Evolutionary conservation across 2,329 filamentous ascomycete species (phyloP), one percentile per base, ranked within the genome.

Genomic region (Xylaria sp.): DNA sequence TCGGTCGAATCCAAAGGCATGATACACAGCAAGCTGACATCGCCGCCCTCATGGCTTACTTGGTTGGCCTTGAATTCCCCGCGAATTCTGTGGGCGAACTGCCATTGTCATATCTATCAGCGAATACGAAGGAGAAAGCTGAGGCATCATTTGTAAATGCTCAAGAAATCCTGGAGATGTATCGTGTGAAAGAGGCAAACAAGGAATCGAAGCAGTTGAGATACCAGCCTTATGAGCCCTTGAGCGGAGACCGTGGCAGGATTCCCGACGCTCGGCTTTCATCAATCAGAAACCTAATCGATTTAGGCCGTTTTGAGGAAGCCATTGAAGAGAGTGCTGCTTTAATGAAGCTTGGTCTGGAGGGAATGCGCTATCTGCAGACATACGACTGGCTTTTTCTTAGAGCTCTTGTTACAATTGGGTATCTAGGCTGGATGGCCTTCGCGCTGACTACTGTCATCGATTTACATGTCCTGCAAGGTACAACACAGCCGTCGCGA

Each of bases 341-440:
- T 31, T 84, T 99, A 15, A 92, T 98, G 67, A 86, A 91, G 66
- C 81, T 92, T 57, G 91, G 89, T 1, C 85, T 99, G 0, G 87
- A 93, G 68, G 96, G 96, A 7, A 82, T 99, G 67, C 88, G 96
- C 57, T 99, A 99, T 77, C 85, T 99, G 29, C 96, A 99, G 79
- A 99, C 94, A 0, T 99, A 99, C 75, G 96, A 99, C 81, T 99
- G 96, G 96, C 85, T 99, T 2, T 99, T 99, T 80, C 82, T 99
- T 39, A 87, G 96, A 67, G 91, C 93, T 1, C 84, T 99, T 56
- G 91, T 99, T 66, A 97, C 96, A 1, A 77, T 92, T 13, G 96
- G 96, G 20, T 99, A 98, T 75, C 81, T 98, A 7, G 96, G 96
- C 22, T 99, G 95, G 95, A 96, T 98, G 76, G 91, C 92, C 0